Base-by-base conservation (phyloP, 139 green algal species). In the Klebsormidium nitens region DNA sequence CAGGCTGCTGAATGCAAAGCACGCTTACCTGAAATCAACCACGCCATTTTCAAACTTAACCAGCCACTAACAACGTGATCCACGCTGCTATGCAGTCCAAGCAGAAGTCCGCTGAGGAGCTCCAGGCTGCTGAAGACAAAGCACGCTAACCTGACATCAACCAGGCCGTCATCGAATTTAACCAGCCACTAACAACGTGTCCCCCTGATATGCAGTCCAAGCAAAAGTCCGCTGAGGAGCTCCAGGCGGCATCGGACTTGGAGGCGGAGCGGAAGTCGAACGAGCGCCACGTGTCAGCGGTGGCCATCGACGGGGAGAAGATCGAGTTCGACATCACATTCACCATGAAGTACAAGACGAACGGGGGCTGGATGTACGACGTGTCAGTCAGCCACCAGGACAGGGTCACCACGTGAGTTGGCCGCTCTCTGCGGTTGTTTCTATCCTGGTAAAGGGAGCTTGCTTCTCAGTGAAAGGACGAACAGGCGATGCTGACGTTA, bases 281-380 rank as follows among this genome's bases (percentile, higher is more conserved):
- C 28, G 26, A 29, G 5, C 29, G 58, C 32, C 17, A 74, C 29
- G 66, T 74, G 56, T 36, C 56, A 6, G 44, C 36, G 23, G 38
- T 26, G 35, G 60, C 46, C 6, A 61, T 62, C 34, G 28, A 28
- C 0, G 72, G 66, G 11, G 52, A 64, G 35, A 46, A 48, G 1
- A 39, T 80, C 11, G 66, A 91, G 83, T 90, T 95, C 26, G 89
- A 95, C 42, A 91, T 95, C 60, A 36, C 90, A 40, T 67, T 83
- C 59, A 34, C 64, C 1, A 60, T 44, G 8, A 75, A 59, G 8
- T 78, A 83, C 64, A 72, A 76, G 36, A 95, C 90, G 32, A 93
- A 93, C 19, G 89, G 90, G 4, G 90, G 90, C 34, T 80, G 65
- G 64, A 88, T 96, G 77, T 78, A 88, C 61, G 90, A 96, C 60